phyloP scores from a whole-genome alignment of 345 rosid genomes.

The Passiflora organensis region DNA sequence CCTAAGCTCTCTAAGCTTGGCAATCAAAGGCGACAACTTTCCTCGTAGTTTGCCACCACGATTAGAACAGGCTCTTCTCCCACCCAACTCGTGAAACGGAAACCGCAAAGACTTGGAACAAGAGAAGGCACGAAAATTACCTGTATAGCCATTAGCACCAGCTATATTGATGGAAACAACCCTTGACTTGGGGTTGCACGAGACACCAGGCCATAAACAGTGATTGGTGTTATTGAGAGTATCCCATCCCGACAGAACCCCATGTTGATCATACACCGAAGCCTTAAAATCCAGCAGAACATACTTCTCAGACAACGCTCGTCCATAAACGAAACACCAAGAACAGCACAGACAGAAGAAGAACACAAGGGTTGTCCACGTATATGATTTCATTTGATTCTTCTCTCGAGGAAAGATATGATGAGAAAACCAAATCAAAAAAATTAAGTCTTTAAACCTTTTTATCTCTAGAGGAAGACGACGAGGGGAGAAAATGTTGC shows the following conservation, averaged over 20 bases:
- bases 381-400: constrained; percentile 9
- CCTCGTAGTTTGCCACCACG: constrained; percentile 22
- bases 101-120: constrained; percentile 8
- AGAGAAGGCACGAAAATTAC: constrained; percentile 15
- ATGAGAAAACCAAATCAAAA: background rate
- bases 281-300: constrained; percentile 38
- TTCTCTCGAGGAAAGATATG: background rate
- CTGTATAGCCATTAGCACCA: constrained; percentile 22
- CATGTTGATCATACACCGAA: constrained; percentile 36
- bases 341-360: constrained; percentile 12
- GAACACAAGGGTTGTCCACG: constrained; percentile 1
- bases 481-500: background rate
- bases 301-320: constrained; percentile 7
- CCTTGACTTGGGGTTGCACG: constrained; percentile 35
- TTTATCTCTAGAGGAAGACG: background rate
- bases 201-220: constrained; percentile 48
- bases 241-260: constrained; percentile 40
- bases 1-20: constrained; percentile 21
- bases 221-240: constrained; percentile 19
- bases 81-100: constrained; percentile 17
- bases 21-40: constrained; percentile 27
- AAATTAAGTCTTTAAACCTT: no score
- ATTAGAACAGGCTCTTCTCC: constrained; percentile 4
- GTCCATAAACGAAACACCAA: constrained; percentile 14
- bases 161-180: constrained; percentile 34